Conservation (phyloP, 2,329 filamentous ascomycete species). For the Aureobasidium leucospermi region DNA sequence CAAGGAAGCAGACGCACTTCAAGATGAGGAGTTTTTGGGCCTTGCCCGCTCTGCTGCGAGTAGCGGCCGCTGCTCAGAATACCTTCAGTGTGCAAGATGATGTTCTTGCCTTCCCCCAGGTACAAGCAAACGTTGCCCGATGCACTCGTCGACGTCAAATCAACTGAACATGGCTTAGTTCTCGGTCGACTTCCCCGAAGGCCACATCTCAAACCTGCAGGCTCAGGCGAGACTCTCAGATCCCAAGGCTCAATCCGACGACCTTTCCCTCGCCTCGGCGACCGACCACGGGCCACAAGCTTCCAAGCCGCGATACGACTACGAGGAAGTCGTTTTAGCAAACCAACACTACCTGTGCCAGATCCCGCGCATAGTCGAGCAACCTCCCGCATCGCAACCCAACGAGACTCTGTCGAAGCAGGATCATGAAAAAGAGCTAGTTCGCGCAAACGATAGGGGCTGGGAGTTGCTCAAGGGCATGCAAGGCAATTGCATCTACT, state of each 20-base stretch:
- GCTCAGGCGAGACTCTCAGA: slow-evolving; percentile 53
- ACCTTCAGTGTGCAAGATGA: slow-evolving; percentile 85
- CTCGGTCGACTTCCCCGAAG: slow-evolving; percentile 67
- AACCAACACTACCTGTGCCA: slow-evolving; percentile 73
- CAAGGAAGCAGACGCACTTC: not conserved
- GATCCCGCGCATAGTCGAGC: slow-evolving; percentile 62
- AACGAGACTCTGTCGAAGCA: slow-evolving; percentile 36
- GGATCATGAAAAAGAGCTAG: slow-evolving; percentile 73
- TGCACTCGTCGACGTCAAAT: not conserved
- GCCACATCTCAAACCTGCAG: slow-evolving; percentile 63
- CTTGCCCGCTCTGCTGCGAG: slow-evolving; percentile 39
- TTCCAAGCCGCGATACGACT: slow-evolving; percentile 31
- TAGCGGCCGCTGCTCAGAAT: slow-evolving; percentile 47
- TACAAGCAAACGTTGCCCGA: slow-evolving; percentile 32
- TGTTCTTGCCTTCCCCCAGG: slow-evolving; percentile 78
- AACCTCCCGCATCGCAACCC: slow-evolving; percentile 24
- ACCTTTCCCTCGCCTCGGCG: not conserved
- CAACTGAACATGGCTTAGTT: slow-evolving; percentile 48
- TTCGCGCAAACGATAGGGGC: slow-evolving; percentile 66
- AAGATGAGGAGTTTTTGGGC: slow-evolving; percentile 43
- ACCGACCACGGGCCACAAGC: not conserved
- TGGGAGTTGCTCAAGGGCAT: slow-evolving; percentile 74
- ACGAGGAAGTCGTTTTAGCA: slow-evolving; percentile 68
- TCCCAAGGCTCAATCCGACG: not conserved
- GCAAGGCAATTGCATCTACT: slow-evolving; percentile 75